A percentile compares a stretch with the other conserved stretches of the same genome.
Evolutionary conservation across 345 rosid genomes (phyloP).

Genomic region (Aquilaria yunnanensis): DNA sequence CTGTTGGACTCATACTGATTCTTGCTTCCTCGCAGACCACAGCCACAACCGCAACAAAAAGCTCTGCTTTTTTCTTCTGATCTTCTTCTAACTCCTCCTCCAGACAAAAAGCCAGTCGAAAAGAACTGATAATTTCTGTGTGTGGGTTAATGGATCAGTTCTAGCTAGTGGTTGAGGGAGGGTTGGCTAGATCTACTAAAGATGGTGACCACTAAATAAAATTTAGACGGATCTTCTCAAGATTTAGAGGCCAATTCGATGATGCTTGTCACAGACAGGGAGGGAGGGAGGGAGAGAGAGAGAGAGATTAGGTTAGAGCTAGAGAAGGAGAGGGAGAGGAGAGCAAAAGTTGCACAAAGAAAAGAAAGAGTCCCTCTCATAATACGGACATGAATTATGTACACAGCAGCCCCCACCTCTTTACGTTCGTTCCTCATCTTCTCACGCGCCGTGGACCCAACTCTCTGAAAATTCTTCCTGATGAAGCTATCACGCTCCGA

Average conservation of each 20-base stretch:
- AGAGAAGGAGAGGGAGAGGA: constrained; percentile 29
- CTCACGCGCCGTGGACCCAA: constrained; percentile 18
- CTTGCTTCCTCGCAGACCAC: constrained; percentile 3
- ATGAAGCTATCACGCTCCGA: not conserved
- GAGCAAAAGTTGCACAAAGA: constrained; percentile 35
- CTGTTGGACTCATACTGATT: constrained; percentile 37
- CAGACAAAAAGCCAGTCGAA: not conserved
- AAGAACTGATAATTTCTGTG: not conserved
- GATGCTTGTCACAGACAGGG: constrained; percentile 15
- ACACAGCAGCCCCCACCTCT: constrained; percentile 22
- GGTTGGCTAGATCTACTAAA: constrained; percentile 1
- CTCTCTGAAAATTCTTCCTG: not conserved
- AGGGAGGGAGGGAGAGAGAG: constrained; percentile 23
- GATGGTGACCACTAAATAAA: not conserved
- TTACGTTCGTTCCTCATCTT: not conserved
- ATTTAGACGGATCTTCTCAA: constrained; percentile 10
- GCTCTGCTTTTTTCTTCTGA: not conserved
- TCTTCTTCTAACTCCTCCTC: not conserved
- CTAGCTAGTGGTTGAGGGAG: not conserved
- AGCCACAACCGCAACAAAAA: not conserved
- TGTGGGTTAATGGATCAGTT: not conserved
- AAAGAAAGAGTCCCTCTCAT: constrained; percentile 11
- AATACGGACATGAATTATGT: constrained; percentile 46
- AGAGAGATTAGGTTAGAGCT: constrained; percentile 35
- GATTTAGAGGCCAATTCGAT: constrained; percentile 14